phyloP scores from a whole-genome alignment of 768 basidiomycete genomes.

The Calocybe cyanea region DNA sequence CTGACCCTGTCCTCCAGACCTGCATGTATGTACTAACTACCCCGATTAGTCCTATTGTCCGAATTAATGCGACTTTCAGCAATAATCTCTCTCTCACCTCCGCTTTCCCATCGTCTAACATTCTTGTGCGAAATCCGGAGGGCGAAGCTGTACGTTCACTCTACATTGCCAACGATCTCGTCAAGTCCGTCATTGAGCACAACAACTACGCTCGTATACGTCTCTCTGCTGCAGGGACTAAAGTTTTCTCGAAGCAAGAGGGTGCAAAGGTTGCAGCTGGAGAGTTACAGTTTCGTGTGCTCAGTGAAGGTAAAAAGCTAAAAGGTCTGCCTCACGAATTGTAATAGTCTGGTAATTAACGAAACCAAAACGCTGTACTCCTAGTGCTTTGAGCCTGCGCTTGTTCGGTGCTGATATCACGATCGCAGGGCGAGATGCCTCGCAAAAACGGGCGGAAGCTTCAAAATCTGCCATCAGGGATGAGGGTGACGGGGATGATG shows the following conservation, averaged over 20 bases:
- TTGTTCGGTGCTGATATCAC: conserved; percentile 82
- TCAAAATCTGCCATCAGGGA: conserved; percentile 6
- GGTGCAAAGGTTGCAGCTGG: conserved; percentile 41
- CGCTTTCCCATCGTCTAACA: conserved; percentile 68
- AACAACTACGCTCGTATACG: conserved; percentile 86
- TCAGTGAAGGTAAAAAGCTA: conserved; percentile 59
- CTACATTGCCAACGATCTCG: conserved; percentile 83
- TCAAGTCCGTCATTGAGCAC: conserved; percentile 72
- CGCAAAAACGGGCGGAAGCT: conserved; percentile 10
- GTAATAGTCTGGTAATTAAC: too few species aligned
- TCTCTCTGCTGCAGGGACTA: conserved; percentile 90
- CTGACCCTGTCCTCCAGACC: conserved; percentile 63
- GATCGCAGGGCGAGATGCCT: conserved; percentile 35
- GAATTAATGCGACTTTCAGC: conserved; percentile 33
- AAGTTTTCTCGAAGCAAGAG: conserved; percentile 90
- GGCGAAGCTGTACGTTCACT: conserved; percentile 73
- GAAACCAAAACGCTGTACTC: not conserved
- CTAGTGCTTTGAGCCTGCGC: conserved; percentile 81
- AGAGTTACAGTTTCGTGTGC: conserved; percentile 49
- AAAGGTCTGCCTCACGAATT: conserved; percentile 84
- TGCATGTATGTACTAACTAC: conserved; percentile 59
- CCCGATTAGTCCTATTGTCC: not conserved
- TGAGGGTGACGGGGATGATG: not conserved
- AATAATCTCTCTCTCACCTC: conserved; percentile 65
- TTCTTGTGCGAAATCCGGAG: conserved; percentile 84